Evolutionary conservation across 495 filamentous ascomycete species (phyloP), one percentile per base, ranked within the genome.

Genomic region (Lasiosphaeriaceae sp.): DNA sequence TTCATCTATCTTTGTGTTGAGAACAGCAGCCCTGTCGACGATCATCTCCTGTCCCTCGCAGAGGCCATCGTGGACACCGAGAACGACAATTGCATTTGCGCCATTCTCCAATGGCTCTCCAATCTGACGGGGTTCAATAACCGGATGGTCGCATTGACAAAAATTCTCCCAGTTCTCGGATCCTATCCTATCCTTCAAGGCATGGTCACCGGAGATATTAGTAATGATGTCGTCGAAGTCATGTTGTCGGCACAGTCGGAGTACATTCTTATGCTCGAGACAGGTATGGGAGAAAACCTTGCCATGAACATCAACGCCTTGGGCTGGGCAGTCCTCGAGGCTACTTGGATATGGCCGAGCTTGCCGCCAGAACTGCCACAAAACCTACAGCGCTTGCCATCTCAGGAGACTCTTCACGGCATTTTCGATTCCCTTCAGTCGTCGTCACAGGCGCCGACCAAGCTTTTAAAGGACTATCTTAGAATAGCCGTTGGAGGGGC

Each of bases 101-200:
- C 56, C 16, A 50, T 59, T 11, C 49, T 46, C 11, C 16, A 49
- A 16, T 56, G 57, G 53, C 34, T 59, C 0, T 56, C 57, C 9
- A 50, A 54, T 22, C 16, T 37, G 2, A 22, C 21, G 2, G 43
- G 53, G 3, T 57, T 57, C 57, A 59, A 63, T 47, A 59, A 54
- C 22, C 52, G 53, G 11, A 57, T 63, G 57, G 55, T 56, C 5
- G 61, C 53, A 43, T 47, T 63, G 44, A 59, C 61, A 16, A 52
- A 46, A 11, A 17, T 52, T 9, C 50, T 63, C 4, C 61, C 61
- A 2, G 54, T 56, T 11, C 24, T 59, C 2, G 45, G 44, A 8
- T 31, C 22, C 8, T 17, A 39, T 16, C 20, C 34, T 14, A 26
- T 9, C 9, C 46, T 63, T 7, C 56, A 57, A 19, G 19, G 12